phyloP scores from a whole-genome alignment of 164 flowering plant genomes.

The Buxus sempervirens region DNA sequence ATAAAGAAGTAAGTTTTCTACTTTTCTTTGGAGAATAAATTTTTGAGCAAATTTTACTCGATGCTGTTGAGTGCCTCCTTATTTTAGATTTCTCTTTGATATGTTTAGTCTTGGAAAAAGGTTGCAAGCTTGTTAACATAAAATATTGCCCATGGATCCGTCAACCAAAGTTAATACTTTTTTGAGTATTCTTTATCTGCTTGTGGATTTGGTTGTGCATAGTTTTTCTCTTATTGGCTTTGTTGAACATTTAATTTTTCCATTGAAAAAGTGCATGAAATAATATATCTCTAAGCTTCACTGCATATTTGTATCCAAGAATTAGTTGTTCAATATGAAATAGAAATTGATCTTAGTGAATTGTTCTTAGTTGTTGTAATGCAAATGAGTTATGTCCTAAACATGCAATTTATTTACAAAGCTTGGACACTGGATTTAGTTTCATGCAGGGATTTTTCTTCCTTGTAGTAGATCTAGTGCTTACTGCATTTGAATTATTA shows the following conservation, averaged over 20 bases:
- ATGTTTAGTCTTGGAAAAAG: neutral
- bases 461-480: neutral
- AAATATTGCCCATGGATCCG: neutral
- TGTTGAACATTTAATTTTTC: no score
- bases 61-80: neutral
- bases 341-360: no score
- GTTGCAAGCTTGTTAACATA: neutral
- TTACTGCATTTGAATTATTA: neutral
- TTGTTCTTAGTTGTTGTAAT: no score
- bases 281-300: neutral
- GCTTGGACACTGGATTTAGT: neutral
- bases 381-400: no score
- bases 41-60: neutral
- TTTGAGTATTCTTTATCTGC: neutral
- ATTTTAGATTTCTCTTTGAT: no score
- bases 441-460: neutral
- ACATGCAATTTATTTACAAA: neutral
- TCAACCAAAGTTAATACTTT: neutral
- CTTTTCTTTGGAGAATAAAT: neutral
- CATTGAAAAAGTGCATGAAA: neutral
- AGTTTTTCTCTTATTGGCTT: neutral
- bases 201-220: neutral
- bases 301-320: neutral
- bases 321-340: neutral
- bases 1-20: constrained; percentile 56